These are phyloP conservation scores for Brassica cretica DNA, from an alignment of 345 rosid genomes.

Conservation along the genomic window DNA sequence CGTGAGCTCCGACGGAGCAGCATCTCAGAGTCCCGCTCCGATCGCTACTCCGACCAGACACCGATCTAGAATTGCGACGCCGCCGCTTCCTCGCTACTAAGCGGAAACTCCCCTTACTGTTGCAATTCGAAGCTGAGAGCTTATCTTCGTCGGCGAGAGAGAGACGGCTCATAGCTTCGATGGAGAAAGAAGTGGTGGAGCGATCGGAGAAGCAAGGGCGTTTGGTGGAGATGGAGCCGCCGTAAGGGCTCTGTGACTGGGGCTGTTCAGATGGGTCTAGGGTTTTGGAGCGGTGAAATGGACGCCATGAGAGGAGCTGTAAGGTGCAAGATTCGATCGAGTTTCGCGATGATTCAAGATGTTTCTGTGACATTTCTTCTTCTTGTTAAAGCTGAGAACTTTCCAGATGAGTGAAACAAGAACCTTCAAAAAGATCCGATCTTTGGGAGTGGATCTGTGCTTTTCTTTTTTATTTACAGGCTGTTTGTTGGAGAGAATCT, in stretches of 20 bases:
- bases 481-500: neutral
- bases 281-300: constrained; percentile 58
- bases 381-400: constrained; percentile 24
- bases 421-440: neutral
- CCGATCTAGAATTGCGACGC: constrained; percentile 84
- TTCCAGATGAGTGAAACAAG: neutral
- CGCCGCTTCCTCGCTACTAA: constrained; percentile 70
- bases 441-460: constrained; percentile 7
- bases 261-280: constrained; percentile 44
- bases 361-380: constrained; percentile 53
- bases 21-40: constrained; percentile 85
- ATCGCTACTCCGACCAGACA: constrained; percentile 90
- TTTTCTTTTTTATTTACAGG: neutral
- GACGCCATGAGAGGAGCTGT: constrained; percentile 91
- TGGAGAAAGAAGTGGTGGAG: constrained; percentile 78
- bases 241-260: constrained; percentile 40
- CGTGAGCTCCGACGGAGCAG: constrained; percentile 84
- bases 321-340: constrained; percentile 77
- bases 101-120: constrained; percentile 43
- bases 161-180: constrained; percentile 68
- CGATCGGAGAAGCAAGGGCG: constrained; percentile 97
- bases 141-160: constrained; percentile 72
- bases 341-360: constrained; percentile 49
- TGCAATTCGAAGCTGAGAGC: constrained; percentile 34
- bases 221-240: constrained; percentile 58